Base-by-base conservation (phyloP, 2,329 filamentous ascomycete genomes). In the Fusarium penzigii region DNA sequence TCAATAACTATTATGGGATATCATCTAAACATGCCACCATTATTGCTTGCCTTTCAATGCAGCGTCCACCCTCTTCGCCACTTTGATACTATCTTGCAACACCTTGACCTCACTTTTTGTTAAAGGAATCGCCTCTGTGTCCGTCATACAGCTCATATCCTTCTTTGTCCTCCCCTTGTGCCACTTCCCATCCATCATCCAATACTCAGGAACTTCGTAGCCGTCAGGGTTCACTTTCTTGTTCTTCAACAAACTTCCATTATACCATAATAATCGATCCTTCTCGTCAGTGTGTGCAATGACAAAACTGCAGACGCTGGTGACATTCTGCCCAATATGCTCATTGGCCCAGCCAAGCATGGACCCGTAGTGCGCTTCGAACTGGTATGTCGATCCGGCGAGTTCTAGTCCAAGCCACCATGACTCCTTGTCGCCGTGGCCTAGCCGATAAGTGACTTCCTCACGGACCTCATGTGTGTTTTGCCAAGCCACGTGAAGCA, bases 391-490 rank as follows among this genome's bases (percentile, higher is more conserved):
- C 0, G 71, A 64, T 1, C 68, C 69, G 7, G 67, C 62, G 6
- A 77, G 63, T 51, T 77, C 75, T 9, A 75, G 59, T 0, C 73
- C 73, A 16, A 78, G 57, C 75, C 74, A 78, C 66, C 69, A 77
- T 3, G 67, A 72, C 57, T 78, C 75, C 49, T 78, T 77, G 41
- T 78, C 75, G 2, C 75, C 74, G 44, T 77, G 70, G 1, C 64
- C 70, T 17, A 74, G 52, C 25, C 62, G 61, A 54, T 75, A 76
- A 3, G 73, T 74, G 7, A 70, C 65, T 17, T 71, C 62, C 3
- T 74, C 66, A 5, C 74, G 70, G 2, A 76, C 72, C 0, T 57
- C 61, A 25, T 65, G 60, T 1, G 67, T 70, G 55, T 78, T 78
- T 54, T 77, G 74, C 75, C 75, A 77, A 9, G 66, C 70, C 0